Conservation (phyloP, 768 basidiomycete species). For the Ramaria rubella region DNA sequence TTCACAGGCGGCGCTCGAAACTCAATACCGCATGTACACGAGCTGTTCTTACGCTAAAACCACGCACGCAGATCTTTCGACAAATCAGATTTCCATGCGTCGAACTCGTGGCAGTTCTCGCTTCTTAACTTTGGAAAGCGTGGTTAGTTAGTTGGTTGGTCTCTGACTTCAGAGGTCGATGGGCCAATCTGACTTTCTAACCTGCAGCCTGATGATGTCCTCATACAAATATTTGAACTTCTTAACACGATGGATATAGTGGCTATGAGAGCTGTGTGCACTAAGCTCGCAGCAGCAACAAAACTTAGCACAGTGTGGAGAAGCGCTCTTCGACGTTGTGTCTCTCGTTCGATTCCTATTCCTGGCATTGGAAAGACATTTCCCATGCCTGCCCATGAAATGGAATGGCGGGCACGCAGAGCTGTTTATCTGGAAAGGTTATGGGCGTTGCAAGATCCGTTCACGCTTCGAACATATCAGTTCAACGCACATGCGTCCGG, state of each 20-base stretch:
- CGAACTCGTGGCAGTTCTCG: no score
- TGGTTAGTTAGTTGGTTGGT: no score
- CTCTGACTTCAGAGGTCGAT: no score
- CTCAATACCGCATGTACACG: no score
- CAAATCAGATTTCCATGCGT: no score
- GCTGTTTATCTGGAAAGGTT: neutral
- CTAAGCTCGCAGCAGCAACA: neutral
- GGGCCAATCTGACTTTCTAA: no score
- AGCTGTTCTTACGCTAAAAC: no score
- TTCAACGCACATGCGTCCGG: neutral
- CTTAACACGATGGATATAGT: neutral
- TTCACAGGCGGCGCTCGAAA: no score
- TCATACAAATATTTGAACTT: neutral
- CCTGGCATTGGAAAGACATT: neutral
- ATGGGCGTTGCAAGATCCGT: neutral
- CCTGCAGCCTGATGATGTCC: neutral
- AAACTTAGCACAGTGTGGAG: neutral
- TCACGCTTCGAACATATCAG: neutral
- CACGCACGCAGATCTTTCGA: no score
- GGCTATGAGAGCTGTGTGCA: neutral
- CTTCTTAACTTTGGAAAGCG: no score
- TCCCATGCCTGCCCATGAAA: neutral
- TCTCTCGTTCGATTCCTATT: neutral
- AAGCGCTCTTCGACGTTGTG: neutral
- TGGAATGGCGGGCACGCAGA: neutral